Conservation (phyloP, 2,329 filamentous ascomycete genomes). For the Sclerotinia spermophila region DNA sequence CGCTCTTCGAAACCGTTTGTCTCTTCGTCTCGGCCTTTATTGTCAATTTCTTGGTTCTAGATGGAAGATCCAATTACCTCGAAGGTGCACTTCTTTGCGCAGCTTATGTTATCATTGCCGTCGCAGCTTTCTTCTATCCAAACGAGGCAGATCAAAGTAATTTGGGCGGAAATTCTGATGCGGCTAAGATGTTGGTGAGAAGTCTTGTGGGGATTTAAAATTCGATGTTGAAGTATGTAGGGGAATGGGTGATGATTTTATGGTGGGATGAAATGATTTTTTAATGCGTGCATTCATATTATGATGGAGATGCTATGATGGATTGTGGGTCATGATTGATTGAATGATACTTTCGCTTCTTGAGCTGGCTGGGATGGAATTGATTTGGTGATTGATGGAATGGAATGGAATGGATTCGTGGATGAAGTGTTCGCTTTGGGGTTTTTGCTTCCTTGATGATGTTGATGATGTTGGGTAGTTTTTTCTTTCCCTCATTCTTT, state of each 20-base stretch:
- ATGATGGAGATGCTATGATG: not conserved
- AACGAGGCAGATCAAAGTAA: slow-evolving; percentile 46
- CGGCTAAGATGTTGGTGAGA: slow-evolving; percentile 30
- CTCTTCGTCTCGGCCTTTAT: slow-evolving; percentile 82
- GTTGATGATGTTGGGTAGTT: not conserved
- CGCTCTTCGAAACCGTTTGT: slow-evolving; percentile 82
- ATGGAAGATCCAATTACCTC: slow-evolving; percentile 82
- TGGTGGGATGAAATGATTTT: not conserved
- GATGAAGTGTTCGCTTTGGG: not conserved
- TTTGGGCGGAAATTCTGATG: slow-evolving; percentile 35
- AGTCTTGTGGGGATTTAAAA: slow-evolving; percentile 17
- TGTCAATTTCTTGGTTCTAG: slow-evolving; percentile 82
- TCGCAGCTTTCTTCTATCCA: slow-evolving; percentile 66
- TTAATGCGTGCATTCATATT: not conserved
- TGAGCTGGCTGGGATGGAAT: not conserved
- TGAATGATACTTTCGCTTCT: not conserved
- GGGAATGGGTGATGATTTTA: not conserved
- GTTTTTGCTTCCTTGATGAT: not conserved
- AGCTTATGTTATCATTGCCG: slow-evolving; percentile 64
- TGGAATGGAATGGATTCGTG: not conserved
- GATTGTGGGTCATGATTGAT: not conserved
- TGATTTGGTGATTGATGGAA: not conserved
- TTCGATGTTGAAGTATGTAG: not conserved
- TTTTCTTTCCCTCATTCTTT: too few species aligned
- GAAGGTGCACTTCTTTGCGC: slow-evolving; percentile 69